Conservation (phyloP, 1,284 basidiomycete species). For the Mycena citricolor region DNA sequence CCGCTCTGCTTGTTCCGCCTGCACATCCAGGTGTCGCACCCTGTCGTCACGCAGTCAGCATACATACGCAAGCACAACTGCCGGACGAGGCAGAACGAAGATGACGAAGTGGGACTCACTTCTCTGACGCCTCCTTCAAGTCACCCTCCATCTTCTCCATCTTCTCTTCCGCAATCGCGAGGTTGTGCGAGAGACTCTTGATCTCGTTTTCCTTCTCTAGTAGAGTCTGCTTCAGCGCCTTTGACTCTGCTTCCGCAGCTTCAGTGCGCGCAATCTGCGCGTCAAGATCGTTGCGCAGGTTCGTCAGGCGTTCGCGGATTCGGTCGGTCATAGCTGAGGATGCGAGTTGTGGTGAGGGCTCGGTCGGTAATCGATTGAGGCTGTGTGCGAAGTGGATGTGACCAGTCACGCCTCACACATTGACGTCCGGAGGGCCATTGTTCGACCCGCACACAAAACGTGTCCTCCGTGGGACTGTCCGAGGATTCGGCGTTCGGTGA, state of each 20-base stretch:
- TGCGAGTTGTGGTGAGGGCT: too few species aligned
- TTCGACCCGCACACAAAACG: too few species aligned
- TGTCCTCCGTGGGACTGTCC: too few species aligned
- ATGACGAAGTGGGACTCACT: too few species aligned
- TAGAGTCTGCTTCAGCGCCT: constrained; percentile 77
- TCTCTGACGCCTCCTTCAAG: constrained; percentile 1
- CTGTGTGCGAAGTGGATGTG: too few species aligned
- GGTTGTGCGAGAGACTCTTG: too few species aligned
- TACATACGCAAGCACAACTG: neutral
- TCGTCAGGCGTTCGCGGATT: constrained; percentile 71
- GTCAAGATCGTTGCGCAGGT: constrained; percentile 87
- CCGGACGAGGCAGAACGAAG: neutral
- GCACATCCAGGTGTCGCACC: constrained; percentile 1
- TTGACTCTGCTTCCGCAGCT: constrained; percentile 79
- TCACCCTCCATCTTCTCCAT: neutral
- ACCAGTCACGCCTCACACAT: too few species aligned
- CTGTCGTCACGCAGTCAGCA: neutral
- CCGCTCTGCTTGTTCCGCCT: constrained; percentile 7
- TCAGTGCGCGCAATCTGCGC: constrained; percentile 77
- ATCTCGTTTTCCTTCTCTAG: constrained; percentile 90
- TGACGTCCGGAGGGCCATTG: too few species aligned
- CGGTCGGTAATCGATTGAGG: too few species aligned
- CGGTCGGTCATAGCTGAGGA: too few species aligned
- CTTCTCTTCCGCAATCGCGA: neutral
- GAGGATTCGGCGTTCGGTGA: too few species aligned